phyloP scores from a whole-genome alignment of 176 grass and related monocot genomes.

The Triticum timopheevii region DNA sequence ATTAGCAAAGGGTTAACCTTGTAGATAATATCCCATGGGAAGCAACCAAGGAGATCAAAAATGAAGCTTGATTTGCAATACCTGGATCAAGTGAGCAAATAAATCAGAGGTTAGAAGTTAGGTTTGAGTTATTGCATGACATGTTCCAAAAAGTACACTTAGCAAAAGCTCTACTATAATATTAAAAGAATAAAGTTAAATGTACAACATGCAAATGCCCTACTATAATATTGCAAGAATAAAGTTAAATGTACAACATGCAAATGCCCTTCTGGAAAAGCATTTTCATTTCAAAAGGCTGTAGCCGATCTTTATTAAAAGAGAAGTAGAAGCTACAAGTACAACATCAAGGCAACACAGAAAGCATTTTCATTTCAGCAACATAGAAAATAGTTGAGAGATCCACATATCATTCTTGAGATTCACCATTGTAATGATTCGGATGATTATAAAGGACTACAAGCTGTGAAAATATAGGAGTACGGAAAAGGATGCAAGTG shows the following conservation, averaged over 20 bases:
- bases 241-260: neutral
- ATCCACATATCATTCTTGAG: neutral
- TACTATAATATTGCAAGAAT: neutral
- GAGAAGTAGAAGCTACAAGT: neutral
- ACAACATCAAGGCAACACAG: neutral
- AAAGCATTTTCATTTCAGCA: neutral
- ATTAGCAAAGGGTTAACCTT: constrained; percentile 45
- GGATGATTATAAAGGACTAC: neutral
- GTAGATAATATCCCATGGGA: constrained; percentile 96
- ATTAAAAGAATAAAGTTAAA: neutral
- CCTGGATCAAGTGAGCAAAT: constrained; percentile 26
- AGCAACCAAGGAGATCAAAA: constrained; percentile 74
- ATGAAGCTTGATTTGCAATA: constrained; percentile 83
- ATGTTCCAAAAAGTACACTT: neutral
- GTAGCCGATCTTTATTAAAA: too few relatives aligned
- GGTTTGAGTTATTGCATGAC: neutral
- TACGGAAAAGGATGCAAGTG: too few relatives aligned
- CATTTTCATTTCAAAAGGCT: neutral
- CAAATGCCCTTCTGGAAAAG: neutral
- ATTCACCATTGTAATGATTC: neutral
- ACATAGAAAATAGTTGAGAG: neutral
- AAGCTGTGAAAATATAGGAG: too few relatives aligned
- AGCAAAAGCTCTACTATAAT: neutral
- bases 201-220: neutral
- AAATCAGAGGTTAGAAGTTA: neutral